A percentile compares a stretch with the other conserved stretches of the same genome.
phyloP scores from a whole-genome alignment of 805 yeast species.

The Starmera quercuum region DNA sequence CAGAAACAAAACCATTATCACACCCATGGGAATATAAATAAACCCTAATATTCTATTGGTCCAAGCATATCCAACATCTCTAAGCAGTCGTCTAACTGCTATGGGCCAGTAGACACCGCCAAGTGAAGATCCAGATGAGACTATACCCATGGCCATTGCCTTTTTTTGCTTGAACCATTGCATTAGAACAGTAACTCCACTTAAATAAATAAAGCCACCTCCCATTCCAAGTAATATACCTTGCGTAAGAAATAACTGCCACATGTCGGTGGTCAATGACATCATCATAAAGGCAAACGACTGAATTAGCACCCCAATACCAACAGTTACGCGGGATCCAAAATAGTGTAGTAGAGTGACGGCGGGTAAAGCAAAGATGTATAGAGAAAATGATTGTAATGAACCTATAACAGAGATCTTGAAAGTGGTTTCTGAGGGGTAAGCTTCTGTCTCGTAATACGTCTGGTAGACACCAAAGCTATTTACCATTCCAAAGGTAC shows the following conservation, averaged over 20 bases:
- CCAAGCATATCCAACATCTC: constrained; percentile 37
- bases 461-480: constrained; percentile 51
- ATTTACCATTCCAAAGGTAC: constrained; percentile 54
- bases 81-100: constrained; percentile 30
- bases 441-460: constrained; percentile 33
- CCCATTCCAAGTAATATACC: constrained; percentile 44
- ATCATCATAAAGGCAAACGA: constrained; percentile 38
- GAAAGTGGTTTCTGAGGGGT: constrained; percentile 35
- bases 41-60: constrained; percentile 32
- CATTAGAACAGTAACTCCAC: constrained; percentile 36
- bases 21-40: constrained; percentile 15
- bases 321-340: constrained; percentile 31
- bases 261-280: constrained; percentile 34
- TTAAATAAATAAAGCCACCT: constrained; percentile 34
- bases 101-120: constrained; percentile 47
- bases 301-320: constrained; percentile 36
- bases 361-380: constrained; percentile 42
- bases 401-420: constrained; percentile 49
- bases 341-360: constrained; percentile 31
- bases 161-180: constrained; percentile 40
- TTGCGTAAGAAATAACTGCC: constrained; percentile 47
- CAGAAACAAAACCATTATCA: constrained; percentile 21
- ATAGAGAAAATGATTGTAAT: constrained; percentile 38
- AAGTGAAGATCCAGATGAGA: constrained; percentile 39
- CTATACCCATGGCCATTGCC: constrained; percentile 41